Percentiles rank a stretch among this genome's conserved stretches.
phyloP scores from a whole-genome alignment of 805 yeast genomes.

The Wickerhamiella shivajii region DNA sequence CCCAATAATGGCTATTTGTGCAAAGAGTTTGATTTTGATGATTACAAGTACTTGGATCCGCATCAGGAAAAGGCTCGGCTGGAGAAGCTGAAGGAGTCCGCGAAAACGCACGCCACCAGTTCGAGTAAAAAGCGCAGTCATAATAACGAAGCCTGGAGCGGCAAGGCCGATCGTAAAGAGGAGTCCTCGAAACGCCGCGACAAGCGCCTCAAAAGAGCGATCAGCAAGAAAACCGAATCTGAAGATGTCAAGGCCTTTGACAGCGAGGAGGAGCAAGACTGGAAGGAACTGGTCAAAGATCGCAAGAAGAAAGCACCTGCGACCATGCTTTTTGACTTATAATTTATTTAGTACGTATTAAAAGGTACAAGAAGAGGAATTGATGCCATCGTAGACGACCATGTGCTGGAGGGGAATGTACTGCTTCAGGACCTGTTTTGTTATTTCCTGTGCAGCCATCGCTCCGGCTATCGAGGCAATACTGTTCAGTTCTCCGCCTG shows the following conservation, averaged over 20 bases:
- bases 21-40: slow-evolving; percentile 49
- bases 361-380: slow-evolving; percentile 6
- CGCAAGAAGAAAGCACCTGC: slow-evolving; percentile 47
- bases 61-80: slow-evolving; percentile 49
- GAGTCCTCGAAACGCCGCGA: slow-evolving; percentile 47
- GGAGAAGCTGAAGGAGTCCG: slow-evolving; percentile 36
- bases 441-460: slow-evolving; percentile 66
- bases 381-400: slow-evolving; percentile 57
- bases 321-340: slow-evolving; percentile 38
- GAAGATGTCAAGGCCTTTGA: slow-evolving; percentile 22
- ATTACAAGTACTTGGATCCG: slow-evolving; percentile 46
- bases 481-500: slow-evolving; percentile 39
- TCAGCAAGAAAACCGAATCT: slow-evolving; percentile 25
- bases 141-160: slow-evolving; percentile 56
- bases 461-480: slow-evolving; percentile 68
- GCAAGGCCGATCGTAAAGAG: slow-evolving; percentile 49
- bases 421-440: slow-evolving; percentile 63
- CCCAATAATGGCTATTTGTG: slow-evolving; percentile 70
- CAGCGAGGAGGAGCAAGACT: slow-evolving; percentile 46
- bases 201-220: slow-evolving; percentile 51
- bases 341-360: slow-evolving; percentile 12
- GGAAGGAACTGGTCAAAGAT: slow-evolving; percentile 70
- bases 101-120: slow-evolving; percentile 27
- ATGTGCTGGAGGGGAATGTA: slow-evolving; percentile 64
- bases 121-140: slow-evolving; percentile 9